Evolutionary conservation across 1,139 yeast species (phyloP).

Genomic region (Blastobotrys arbuscula): DNA sequence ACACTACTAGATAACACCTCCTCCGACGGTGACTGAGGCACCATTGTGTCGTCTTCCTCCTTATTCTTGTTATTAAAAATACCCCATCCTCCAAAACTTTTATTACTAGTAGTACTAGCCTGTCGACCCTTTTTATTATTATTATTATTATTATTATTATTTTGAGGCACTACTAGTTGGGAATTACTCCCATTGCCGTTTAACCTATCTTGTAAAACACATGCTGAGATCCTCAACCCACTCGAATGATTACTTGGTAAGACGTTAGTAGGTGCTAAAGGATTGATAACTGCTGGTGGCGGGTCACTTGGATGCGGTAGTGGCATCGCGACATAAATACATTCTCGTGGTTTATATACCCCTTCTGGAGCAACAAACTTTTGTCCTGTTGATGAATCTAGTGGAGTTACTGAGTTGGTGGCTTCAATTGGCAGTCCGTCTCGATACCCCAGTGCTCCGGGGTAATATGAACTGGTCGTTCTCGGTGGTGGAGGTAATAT

Average conservation of each 20-base stretch:
- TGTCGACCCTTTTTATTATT: slow-evolving; percentile 5
- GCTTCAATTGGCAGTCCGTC: slow-evolving; percentile 26
- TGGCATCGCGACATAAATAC: slow-evolving; percentile 33
- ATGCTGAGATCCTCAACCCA: slow-evolving; percentile 24
- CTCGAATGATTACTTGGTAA: slow-evolving; percentile 28
- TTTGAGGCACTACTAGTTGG: no score
- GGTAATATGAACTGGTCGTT: slow-evolving; percentile 12
- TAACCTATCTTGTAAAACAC: slow-evolving; percentile 6
- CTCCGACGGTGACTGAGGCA: neutral
- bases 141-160: slow-evolving; percentile 6
- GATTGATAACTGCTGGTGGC: slow-evolving; percentile 33
- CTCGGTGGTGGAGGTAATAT: slow-evolving; percentile 28
- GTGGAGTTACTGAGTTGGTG: slow-evolving; percentile 24
- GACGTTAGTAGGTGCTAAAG: slow-evolving; percentile 33
- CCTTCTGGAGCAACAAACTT: slow-evolving; percentile 32
- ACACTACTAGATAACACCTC: slow-evolving; percentile 6
- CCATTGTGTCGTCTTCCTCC: slow-evolving; percentile 1
- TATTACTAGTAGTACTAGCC: slow-evolving; percentile 13
- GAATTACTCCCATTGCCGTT: slow-evolving; percentile 8
- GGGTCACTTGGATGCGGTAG: slow-evolving; percentile 36
- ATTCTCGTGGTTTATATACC: slow-evolving; percentile 28
- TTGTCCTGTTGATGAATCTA: slow-evolving; percentile 20
- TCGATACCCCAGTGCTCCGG: slow-evolving; percentile 16
- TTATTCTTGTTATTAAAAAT: slow-evolving; percentile 12
- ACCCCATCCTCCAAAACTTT: slow-evolving; percentile 20